Conservation (phyloP, 2,329 filamentous ascomycete species). For the Colletotrichum sojae region DNA sequence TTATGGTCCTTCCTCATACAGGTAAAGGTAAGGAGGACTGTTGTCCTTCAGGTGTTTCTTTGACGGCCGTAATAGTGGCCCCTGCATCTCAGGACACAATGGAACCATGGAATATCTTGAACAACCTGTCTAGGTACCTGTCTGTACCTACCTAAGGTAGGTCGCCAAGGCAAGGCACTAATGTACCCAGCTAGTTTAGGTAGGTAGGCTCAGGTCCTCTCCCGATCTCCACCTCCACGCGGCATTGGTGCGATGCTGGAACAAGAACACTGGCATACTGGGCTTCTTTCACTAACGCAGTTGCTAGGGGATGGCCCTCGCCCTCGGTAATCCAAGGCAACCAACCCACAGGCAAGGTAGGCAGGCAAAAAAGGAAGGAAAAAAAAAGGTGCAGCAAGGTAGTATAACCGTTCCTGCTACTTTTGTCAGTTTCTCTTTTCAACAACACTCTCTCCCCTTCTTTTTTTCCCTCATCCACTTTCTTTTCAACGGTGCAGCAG, state of each 20-base stretch:
- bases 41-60: background rate
- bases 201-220: slow-evolving; percentile 23
- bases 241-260: slow-evolving; percentile 26
- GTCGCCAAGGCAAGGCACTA: no score
- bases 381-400: slow-evolving; percentile 21
- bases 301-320: slow-evolving; percentile 11
- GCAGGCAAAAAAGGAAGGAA: no score
- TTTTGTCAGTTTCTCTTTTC: slow-evolving; percentile 12
- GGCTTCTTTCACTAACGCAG: slow-evolving; percentile 29
- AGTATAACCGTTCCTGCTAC: slow-evolving; percentile 24
- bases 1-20: slow-evolving; percentile 3
- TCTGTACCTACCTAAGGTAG: background rate
- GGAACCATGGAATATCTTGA: no score
- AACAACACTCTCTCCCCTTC: slow-evolving; percentile 17
- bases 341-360: no score
- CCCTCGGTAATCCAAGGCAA: no score
- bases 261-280: slow-evolving; percentile 28
- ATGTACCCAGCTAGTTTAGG: background rate
- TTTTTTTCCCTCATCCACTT: background rate
- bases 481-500: slow-evolving; percentile 23
- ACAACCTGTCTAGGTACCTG: background rate
- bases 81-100: no score
- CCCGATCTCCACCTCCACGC: slow-evolving; percentile 32
- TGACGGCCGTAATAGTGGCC: no score
- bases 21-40: background rate